Evolutionary conservation across 2,329 filamentous ascomycete genomes (phyloP), one percentile per base, ranked within the genome.

Genomic region (Nemania sp.): DNA sequence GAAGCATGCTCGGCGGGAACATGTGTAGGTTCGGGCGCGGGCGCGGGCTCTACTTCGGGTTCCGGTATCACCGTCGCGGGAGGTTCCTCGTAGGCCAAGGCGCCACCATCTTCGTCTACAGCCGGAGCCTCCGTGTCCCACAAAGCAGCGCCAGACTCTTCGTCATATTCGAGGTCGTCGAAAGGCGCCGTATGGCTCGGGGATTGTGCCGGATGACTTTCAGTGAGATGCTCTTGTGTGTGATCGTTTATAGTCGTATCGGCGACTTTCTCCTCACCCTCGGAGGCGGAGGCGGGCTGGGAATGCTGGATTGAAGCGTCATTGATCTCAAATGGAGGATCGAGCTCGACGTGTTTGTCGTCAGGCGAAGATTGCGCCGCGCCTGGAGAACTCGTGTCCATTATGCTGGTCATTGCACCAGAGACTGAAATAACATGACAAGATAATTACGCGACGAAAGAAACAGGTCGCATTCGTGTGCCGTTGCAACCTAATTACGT

Each of bases 351-450:
- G 52, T 52, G 56, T 41, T 49, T 43, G 47, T 57, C 56, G 50
- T 49, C 41, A 26, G 57, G 45, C 55, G 55, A 49, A 51, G 70
- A 72, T 78, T 78, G 80, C 53, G 76, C 72, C 58, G 74, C 70
- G 62, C 66, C 71, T 39, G 73, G 67, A 57, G 71, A 70, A 66
- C 75, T 72, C 49, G 73, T 73, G 51, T 73, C 61, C 77, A 80
- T 79, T 54, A 60, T 51, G 57, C 62, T 64, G 46, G 61, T 58
- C 52, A 80, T 79, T 54, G 60, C 50, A 57, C 62, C 64, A 45
- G 61, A 57, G 53, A 64, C 67, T 68, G 65, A 68, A 61, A 63
- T 56, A 62, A 58, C 55, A 65, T 65, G 56, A 64, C 63, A 60
- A 54, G 40, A 56, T 60, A 49, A 52, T 56, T 19, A 56, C 49